Evolutionary conservation across 2,329 filamentous ascomycete species (phyloP), one percentile per base, ranked within the genome.

Genomic region (Aspergillus niger): DNA sequence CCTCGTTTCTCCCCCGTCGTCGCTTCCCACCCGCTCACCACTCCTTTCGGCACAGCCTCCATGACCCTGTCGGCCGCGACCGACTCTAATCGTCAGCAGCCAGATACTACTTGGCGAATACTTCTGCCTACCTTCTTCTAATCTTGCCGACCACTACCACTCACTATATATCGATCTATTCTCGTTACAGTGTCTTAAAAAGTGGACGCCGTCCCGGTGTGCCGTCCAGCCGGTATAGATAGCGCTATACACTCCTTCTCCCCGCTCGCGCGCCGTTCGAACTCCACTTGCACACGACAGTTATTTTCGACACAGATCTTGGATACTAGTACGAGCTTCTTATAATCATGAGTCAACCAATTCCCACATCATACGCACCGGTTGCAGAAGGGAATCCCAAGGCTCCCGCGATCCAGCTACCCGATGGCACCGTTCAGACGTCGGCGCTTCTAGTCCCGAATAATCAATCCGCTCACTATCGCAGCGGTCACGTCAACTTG

Each of bases 401-500:
- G 61, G 61, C 68, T 53, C 66, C 70, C 15, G 63, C 65, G 39
- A 72, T 73, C 32, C 68, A 70, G 30, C 61, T 72, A 24, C 69
- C 72, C 28, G 68, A 70, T 49, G 62, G 63, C 47, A 67, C 60
- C 28, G 59, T 67, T n/a, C 65, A 67, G 39, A 62, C 63, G 28
- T 63, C 69, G 38, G 54, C 60, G n/a, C 61, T 67, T 58, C 63
- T 68, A 36, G 67, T 65, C 30, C 69, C 68, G 11, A 61, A 63
- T 38, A 65, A 66, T 30, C 58, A 62, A 11, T 57, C 66, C 43
- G 26, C 57, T 15, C 32, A 65, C 10, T 68, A 68, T 68, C 77
- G 78, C 60, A 79, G 70, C 58, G 77, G 78, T 58, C 82, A 85
- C 67, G 76, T 86, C 26, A 81, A 80, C 26, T 73, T 89, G 47